A percentile compares a stretch with the other conserved stretches of the same genome.
These are phyloP conservation scores for Dactylellina haptotyla DNA, from an alignment of 2,329 filamentous ascomycete species.

Conservation along the genomic window DNA sequence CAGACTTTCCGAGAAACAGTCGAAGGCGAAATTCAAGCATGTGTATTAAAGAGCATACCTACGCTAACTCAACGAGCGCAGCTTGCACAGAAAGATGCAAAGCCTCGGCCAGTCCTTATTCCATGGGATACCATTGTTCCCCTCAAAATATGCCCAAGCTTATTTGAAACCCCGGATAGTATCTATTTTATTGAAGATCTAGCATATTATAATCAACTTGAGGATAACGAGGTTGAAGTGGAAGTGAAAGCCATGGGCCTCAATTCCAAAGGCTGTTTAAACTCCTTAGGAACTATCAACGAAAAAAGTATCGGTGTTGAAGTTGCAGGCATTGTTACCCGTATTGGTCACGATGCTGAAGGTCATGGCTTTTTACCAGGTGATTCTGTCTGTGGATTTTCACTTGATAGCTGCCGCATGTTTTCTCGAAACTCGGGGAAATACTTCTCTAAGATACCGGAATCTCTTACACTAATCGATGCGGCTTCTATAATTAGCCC, in stretches of 20 bases:
- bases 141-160: background rate
- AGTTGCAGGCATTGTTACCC: background rate
- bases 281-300: conserved; percentile 5
- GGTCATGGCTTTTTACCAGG: background rate
- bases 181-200: background rate
- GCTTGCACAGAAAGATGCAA: too few species aligned
- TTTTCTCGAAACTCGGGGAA: background rate
- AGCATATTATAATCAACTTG: background rate
- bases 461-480: too few species aligned
- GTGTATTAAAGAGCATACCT: too few species aligned
- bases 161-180: background rate
- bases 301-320: conserved; percentile 28
- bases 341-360: background rate
- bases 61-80: too few species aligned
- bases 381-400: background rate
- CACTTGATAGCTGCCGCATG: background rate
- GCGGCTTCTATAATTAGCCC: too few species aligned
- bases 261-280: conserved; percentile 52
- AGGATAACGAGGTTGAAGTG: conserved; percentile 61
- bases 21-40: too few species aligned
- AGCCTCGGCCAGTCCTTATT: background rate
- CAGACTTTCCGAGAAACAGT: background rate
- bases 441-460: background rate
- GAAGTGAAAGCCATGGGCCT: conserved; percentile 63
- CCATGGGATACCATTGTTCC: background rate